Evolutionary conservation across 179 eudicot genomes (phyloP).

Genomic region (Beta lomatogona): DNA sequence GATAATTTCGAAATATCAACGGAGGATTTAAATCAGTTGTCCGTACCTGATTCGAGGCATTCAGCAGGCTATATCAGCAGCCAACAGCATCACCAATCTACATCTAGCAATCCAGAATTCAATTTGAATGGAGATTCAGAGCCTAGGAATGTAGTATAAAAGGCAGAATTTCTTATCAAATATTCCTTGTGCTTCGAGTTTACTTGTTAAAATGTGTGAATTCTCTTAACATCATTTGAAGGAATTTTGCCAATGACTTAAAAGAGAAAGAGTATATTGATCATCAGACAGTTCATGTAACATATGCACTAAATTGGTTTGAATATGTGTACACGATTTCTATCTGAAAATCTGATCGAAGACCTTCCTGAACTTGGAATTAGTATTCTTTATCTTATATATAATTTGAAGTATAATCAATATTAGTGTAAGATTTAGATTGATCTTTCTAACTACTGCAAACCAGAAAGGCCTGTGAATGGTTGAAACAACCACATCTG

Average conservation of each 20-base stretch:
- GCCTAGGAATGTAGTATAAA: background rate
- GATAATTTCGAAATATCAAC: background rate
- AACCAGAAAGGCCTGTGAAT: too few species aligned
- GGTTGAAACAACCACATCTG: too few species aligned
- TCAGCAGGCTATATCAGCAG: conserved; percentile 6
- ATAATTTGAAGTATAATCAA: too few species aligned
- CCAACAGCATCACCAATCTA: conserved; percentile 23
- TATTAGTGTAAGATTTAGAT: too few species aligned
- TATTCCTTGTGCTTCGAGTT: background rate
- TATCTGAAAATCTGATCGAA: background rate
- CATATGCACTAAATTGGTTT: background rate
- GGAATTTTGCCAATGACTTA: background rate
- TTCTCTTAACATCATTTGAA: background rate
- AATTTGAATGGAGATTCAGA: conserved; percentile 3
- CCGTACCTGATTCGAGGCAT: conserved; percentile 4
- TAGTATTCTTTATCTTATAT: background rate
- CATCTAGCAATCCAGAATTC: conserved; percentile 13
- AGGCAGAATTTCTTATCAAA: background rate
- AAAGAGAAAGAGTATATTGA: background rate
- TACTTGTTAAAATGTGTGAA: background rate
- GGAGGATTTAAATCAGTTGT: conserved; percentile 14
- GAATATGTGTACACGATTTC: background rate
- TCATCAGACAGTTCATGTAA: background rate
- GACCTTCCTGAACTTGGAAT: background rate
- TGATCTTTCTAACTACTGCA: too few species aligned